phyloP scores from a whole-genome alignment of 768 basidiomycete genomes.

The Clitopilus passeckerianus region DNA sequence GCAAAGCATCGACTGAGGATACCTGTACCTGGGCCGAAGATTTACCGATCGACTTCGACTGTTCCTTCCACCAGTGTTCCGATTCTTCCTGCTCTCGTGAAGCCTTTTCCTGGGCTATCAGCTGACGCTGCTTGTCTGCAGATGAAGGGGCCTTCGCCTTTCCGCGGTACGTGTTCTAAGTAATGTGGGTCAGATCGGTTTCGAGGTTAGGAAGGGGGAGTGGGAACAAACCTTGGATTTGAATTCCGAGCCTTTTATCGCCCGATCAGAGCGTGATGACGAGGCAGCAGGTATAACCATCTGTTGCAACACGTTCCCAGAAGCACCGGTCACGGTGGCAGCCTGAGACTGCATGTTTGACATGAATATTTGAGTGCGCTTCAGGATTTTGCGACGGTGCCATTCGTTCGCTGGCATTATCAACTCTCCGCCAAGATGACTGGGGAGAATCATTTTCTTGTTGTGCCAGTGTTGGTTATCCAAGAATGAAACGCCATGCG shows the following conservation, averaged over 20 bases:
- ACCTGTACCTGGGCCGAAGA: constrained; percentile 23
- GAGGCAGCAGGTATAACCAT: constrained; percentile 44
- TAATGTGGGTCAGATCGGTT: background rate
- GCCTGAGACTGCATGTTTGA: constrained; percentile 51
- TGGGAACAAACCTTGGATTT: background rate
- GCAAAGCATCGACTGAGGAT: constrained; percentile 27
- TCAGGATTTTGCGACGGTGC: constrained; percentile 30
- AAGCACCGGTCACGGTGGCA: constrained; percentile 59
- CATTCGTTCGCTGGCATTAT: constrained; percentile 23
- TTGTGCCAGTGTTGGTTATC: constrained; percentile 65
- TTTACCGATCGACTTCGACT: constrained; percentile 33
- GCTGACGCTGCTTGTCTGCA: constrained; percentile 25
- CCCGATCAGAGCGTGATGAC: background rate
- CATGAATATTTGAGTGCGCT: constrained; percentile 55
- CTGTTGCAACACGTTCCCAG: constrained; percentile 45
- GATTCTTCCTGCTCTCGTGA: constrained; percentile 32
- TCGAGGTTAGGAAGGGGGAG: background rate
- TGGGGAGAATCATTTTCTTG: constrained; percentile 42
- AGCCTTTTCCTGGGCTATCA: constrained; percentile 42
- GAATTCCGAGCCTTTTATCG: background rate
- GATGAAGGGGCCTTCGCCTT: constrained; percentile 16
- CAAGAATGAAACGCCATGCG: constrained; percentile 21
- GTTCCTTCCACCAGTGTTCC: constrained; percentile 47
- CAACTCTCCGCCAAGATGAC: constrained; percentile 45
- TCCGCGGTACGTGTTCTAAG: constrained; percentile 9